Base-by-base conservation (phyloP, 139 green algal species). In the Spirogloea muscicola region DNA sequence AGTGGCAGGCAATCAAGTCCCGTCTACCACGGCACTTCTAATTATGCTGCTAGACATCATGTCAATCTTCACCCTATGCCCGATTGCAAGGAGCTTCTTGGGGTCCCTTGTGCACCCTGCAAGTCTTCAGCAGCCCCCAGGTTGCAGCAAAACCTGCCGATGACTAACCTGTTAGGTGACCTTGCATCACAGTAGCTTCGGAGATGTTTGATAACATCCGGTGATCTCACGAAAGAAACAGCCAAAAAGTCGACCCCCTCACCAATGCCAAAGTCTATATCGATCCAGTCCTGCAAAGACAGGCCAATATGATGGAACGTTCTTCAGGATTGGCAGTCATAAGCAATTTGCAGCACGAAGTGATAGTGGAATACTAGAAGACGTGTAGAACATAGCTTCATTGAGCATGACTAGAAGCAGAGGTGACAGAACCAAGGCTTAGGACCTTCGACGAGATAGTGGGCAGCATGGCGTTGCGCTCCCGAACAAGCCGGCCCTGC, bases 231-330 rank as follows among this genome's bases (percentile, higher is more conserved):
- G 80, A 99, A 99, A 3, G 93, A 98, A 1, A 96, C 94, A 29
- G 94, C 93, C 74, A 99, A 93, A 80, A 98, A 94, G 86, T 99
- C 94, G 31, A 98, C 94, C 61, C 10, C 67, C 44, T 86, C 42
- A 13, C 49, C 36, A 31, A 95, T 89, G 2, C 82, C 89, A 84
- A 94, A 90, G 77, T 95, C 90, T 48, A 96, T 92, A 82, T 96
- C 90, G 3, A 85, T 74, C 90, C 90, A 95, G 76, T 95, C 90
- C 83, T 90, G 84, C 48, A n/a, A n/a, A n/a, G n/a, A n/a, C n/a
- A n/a, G n/a, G n/a, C 13, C 44, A 16, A 52, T 13, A 16, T 27
- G 44, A 52, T 52, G 16, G n/a, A n/a, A n/a, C n/a, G n/a, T n/a
- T n/a, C n/a, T n/a, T n/a, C n/a, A n/a, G n/a, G n/a, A n/a, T n/a